Evolutionary conservation across 2,329 filamentous ascomycete species (phyloP), one percentile per base, ranked within the genome.

Genomic region (Trichoderma harzianum): DNA sequence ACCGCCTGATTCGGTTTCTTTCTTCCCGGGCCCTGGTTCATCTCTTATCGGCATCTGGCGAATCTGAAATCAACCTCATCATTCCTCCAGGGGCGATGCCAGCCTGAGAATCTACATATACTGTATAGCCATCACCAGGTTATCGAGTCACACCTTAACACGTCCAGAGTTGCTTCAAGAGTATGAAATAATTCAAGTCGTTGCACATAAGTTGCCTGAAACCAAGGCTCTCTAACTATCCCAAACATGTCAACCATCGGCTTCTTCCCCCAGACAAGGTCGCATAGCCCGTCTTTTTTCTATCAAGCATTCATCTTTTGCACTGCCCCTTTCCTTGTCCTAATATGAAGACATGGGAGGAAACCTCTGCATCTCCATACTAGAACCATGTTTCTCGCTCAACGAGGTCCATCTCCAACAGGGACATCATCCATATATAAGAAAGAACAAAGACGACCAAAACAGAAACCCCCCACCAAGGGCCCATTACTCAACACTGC

Each of bases 131-230:
- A 21, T 47, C 18, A 6, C 16, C 10, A 21, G n/a, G 14, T 24
- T 24, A 24, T 24, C 11, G 47, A 58, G 55, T 8, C 55, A 58
- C 28, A 21, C 7, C 3, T n/a, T 32, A 4, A 32, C 18, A 43
- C 0, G 16, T 32, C 3, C 18, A 18, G 26, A 30, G 1, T 10
- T 12, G 26, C 18, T 32, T 4, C 43, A 18, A 5, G n/a, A 34
- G 11, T 12, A 34, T 21, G 18, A 32, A 26, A 69, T 47, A 47
- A 61, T 60, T n/a, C 58, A 53, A 60, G 55, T 69, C 65, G 47
- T 69, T 60, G 55, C 36, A 60, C 65, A 58, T 69, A 60, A 69
- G n/a, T 60, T 12, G 65, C 65, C 65, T 47, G 24, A 55, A 21
- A 34, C 51, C 51, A 67, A 57, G 64, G 64, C 64, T 28, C 32